phyloP scores from a whole-genome alignment of 2,329 filamentous ascomycete genomes.

The Verticillium nubilum region DNA sequence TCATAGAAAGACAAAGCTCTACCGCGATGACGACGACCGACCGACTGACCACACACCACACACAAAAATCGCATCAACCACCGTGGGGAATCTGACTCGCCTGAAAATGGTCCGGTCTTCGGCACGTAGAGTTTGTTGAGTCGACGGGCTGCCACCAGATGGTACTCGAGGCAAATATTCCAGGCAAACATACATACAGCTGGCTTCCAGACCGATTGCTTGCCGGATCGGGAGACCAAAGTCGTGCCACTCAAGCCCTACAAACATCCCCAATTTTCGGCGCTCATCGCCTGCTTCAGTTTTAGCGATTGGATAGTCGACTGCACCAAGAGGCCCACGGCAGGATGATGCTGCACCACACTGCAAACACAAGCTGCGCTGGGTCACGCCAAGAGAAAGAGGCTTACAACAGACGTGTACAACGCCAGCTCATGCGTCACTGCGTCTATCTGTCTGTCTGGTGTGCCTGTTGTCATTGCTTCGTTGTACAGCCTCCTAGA shows the following conservation, averaged over 20 bases:
- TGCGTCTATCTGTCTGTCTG: background rate
- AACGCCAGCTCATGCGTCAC: background rate
- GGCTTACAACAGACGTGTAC: background rate
- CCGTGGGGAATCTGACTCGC: background rate
- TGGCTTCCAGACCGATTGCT: background rate
- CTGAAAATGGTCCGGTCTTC: background rate
- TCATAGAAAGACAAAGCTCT: background rate
- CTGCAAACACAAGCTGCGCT: background rate
- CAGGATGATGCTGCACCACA: background rate
- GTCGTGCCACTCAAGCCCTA: background rate
- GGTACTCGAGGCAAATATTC: background rate
- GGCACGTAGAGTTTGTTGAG: background rate
- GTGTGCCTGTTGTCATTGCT: background rate
- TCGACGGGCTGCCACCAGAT: background rate
- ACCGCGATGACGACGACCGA: background rate
- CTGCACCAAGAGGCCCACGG: background rate
- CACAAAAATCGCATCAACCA: background rate
- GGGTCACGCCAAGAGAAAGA: background rate
- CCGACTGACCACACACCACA: background rate
- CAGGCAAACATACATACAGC: background rate
- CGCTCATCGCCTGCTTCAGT: background rate
- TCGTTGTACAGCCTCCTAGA: background rate
- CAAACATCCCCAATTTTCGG: background rate
- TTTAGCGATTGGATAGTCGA: background rate
- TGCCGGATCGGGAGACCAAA: background rate